A percentile compares a stretch with the other conserved stretches of the same genome.
Evolutionary conservation across 2,329 filamentous ascomycete genomes (phyloP).

Genomic region (Plectosphaerella sp.): DNA sequence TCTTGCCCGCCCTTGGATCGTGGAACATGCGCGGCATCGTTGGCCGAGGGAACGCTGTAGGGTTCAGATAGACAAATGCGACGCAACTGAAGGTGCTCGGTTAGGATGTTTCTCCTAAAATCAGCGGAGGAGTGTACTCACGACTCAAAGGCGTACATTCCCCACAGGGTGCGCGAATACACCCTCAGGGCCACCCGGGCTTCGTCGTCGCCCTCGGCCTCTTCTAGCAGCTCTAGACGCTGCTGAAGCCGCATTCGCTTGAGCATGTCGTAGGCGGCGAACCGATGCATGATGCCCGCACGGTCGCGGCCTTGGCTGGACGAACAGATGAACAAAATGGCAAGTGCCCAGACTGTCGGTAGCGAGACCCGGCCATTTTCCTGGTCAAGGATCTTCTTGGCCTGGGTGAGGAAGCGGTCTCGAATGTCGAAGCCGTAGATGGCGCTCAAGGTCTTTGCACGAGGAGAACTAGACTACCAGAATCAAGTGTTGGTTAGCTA

Average conservation of each 20-base stretch:
- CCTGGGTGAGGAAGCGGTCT: conserved; percentile 2
- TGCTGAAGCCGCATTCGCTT: background rate
- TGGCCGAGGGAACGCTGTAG: background rate
- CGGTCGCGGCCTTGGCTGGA: background rate
- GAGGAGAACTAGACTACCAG: background rate
- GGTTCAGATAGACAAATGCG: background rate
- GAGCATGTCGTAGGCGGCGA: background rate
- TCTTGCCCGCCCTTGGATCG: background rate
- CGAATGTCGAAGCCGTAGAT: background rate
- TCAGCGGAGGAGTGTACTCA: background rate
- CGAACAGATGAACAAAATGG: conserved; percentile 2
- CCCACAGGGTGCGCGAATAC: background rate
- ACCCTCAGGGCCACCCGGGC: background rate
- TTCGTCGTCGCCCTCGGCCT: background rate
- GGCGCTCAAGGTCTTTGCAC: background rate
- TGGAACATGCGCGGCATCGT: background rate
- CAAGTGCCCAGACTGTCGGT: conserved; percentile 1
- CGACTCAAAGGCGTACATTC: background rate
- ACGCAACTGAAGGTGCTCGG: background rate
- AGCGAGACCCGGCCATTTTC: conserved; percentile 4
- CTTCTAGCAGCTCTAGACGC: background rate
- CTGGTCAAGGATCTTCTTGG: conserved; percentile 4
- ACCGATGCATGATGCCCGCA: background rate
- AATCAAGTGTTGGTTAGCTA: background rate
- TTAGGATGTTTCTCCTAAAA: background rate